A percentile compares a stretch with the other conserved stretches of the same genome.
phyloP scores from a whole-genome alignment of 306 rosid genomes.

The Spatholobus suberectus region DNA sequence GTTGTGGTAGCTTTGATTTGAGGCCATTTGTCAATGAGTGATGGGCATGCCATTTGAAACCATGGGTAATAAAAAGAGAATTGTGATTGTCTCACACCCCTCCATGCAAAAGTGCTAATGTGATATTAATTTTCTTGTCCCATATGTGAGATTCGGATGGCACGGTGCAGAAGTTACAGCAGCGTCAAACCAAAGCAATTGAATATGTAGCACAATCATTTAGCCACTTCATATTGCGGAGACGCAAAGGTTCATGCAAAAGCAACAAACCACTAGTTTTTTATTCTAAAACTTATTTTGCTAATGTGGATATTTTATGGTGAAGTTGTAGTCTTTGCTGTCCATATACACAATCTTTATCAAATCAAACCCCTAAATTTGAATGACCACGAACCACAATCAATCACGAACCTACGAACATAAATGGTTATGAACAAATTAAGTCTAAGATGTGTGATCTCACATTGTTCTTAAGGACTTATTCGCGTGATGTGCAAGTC shows the following conservation, averaged over 20 bases:
- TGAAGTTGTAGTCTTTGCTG: too few species aligned
- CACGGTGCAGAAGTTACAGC: not conserved
- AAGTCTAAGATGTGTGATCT: too few species aligned
- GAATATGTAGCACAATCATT: constrained; percentile 1
- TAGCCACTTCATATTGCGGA: not conserved
- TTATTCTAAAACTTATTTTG: not conserved
- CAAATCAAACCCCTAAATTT: too few species aligned
- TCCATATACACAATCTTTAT: too few species aligned
- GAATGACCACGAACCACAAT: too few species aligned
- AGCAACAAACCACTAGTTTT: not conserved
- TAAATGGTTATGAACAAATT: too few species aligned
- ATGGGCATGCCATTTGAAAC: constrained; percentile 31
- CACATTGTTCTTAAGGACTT: too few species aligned
- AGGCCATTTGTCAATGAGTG: constrained; percentile 6
- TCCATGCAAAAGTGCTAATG: not conserved
- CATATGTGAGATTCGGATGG: not conserved
- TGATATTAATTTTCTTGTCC: not conserved
- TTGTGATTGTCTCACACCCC: not conserved
- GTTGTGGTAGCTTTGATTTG: constrained; percentile 26
- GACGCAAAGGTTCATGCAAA: not conserved
- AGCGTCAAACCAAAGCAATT: constrained; percentile 36
- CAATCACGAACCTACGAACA: too few species aligned
- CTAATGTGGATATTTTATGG: not conserved
- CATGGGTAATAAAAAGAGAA: not conserved
- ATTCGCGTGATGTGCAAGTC: too few species aligned